These are phyloP conservation scores for Nothopassalora personata DNA, from an alignment of 2,329 filamentous ascomycete genomes.

Conservation along the genomic window DNA sequence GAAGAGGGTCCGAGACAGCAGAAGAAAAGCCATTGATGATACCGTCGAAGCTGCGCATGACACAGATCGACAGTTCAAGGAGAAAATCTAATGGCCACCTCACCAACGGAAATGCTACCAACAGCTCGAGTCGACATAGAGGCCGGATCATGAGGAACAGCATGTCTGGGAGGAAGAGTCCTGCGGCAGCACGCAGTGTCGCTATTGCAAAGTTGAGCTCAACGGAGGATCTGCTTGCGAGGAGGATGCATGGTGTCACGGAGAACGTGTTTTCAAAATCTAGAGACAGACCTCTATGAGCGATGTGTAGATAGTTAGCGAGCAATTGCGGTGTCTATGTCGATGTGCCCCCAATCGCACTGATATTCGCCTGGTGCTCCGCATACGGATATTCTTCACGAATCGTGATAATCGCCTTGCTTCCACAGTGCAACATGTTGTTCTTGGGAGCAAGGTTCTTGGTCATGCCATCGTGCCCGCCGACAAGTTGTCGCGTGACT, in stretches of 20 bases:
- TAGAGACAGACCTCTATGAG: background rate
- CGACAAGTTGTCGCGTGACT: background rate
- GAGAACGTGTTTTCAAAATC: constrained; percentile 7
- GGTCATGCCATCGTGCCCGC: background rate
- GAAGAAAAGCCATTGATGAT: constrained; percentile 82
- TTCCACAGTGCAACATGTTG: background rate
- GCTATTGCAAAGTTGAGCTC: constrained; percentile 38
- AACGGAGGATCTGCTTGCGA: constrained; percentile 44
- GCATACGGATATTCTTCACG: too few relatives aligned
- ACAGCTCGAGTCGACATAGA: constrained; percentile 22
- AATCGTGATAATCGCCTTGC: background rate
- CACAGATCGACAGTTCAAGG: constrained; percentile 13
- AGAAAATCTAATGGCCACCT: constrained; percentile 5
- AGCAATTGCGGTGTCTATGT: background rate
- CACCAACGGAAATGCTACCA: background rate
- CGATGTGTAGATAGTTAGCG: background rate
- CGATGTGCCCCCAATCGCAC: background rate
- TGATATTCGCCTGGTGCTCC: background rate
- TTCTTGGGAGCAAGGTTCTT: background rate
- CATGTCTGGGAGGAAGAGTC: constrained; percentile 25
- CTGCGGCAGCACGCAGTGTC: constrained; percentile 34
- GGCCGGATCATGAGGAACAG: constrained; percentile 26
- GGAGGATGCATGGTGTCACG: constrained; percentile 46
- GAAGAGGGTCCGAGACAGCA: constrained; percentile 53
- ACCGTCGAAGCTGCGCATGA: constrained; percentile 38